Percentiles rank a stretch among this genome's conserved stretches.
Evolutionary conservation across 2,329 filamentous ascomycete species (phyloP).

Genomic region (Claviceps sp.): DNA sequence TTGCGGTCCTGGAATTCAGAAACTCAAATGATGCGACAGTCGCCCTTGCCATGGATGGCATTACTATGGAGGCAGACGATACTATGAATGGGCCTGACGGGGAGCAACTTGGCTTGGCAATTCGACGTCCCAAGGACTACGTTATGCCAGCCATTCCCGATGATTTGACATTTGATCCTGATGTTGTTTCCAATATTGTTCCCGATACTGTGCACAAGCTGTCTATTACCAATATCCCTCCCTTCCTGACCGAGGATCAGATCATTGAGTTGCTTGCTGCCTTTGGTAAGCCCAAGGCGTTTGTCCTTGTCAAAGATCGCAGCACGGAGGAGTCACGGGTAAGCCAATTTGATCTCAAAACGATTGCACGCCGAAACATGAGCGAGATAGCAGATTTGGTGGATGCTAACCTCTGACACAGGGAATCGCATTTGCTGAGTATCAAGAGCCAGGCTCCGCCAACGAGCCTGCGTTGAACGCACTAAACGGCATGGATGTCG

Average conservation of each 20-base stretch:
- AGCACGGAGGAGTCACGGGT: conserved; percentile 78
- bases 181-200: conserved; percentile 66
- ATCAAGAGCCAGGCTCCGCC: conserved; percentile 53
- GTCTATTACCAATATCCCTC: conserved; percentile 76
- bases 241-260: conserved; percentile 80
- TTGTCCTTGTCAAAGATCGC: conserved; percentile 76
- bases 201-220: conserved; percentile 93
- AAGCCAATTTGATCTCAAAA: conserved; percentile 14
- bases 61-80: conserved; percentile 68
- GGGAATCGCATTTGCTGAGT: conserved; percentile 97
- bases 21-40: conserved; percentile 78
- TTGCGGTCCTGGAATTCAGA: conserved; percentile 87
- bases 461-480: conserved; percentile 84
- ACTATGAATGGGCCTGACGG: conserved; percentile 39
- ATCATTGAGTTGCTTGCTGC: conserved; percentile 79
- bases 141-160: conserved; percentile 75
- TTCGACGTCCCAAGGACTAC: conserved; percentile 89
- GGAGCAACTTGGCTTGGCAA: conserved; percentile 49
- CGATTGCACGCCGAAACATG: not conserved
- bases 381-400: conserved; percentile 16
- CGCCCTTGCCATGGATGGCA: conserved; percentile 78
- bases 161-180: conserved; percentile 59
- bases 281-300: conserved; percentile 88
- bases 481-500: conserved; percentile 85
- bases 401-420: conserved; percentile 21